Evolutionary conservation across 2,329 filamentous ascomycete species (phyloP), one percentile per base, ranked within the genome.

Genomic region (Kalmusia sp.): DNA sequence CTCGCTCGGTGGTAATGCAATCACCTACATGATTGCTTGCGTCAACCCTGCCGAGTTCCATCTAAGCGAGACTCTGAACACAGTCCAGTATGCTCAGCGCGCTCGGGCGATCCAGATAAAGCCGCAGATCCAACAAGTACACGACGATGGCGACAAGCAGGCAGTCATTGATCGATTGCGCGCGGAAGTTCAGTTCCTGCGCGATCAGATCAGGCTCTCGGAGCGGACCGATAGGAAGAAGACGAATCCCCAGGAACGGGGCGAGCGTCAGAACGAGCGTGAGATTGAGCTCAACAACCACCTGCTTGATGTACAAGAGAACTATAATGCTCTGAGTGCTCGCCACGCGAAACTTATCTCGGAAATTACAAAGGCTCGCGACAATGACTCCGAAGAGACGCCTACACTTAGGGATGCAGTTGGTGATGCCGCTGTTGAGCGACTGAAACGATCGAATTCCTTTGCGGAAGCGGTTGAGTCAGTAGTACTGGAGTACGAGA

Each of bases 21-120:
- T 97, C 71, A 99, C 95, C 0, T 99, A 98, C 78, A 98, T 99
- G 95, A 95, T 99, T 77, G 95, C 95, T 7, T 99, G 95, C 76
- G 93, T 99, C 25, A 99, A 93, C 1, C 93, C 93, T 0, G 92
- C 93, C 12, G 93, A 97, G 72, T 99, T 99, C 71, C 95, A 99
- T 73, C 81, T 99, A 38, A 98, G 93, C 77, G 95, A 99, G 77
- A 98, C 96, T 0, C 80, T 99, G 52, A 99, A 99, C 73, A 99
- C 95, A 0, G 91, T 99, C 14, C 74, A 97, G 73, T 99, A 99
- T 76, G 95, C 95, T 6, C 95, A 98, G 77, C 87, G 95, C 60
- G 96, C 95, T 58, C 89, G 95, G 60, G 92, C 93, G 1, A 99
- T 99, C 55, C 95, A 99, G 79, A 96, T 91, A 77, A 98, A 97